Percentiles rank a stretch among this genome's conserved stretches.
phyloP scores from a whole-genome alignment of 495 filamentous ascomycete genomes.

The Chaetomium fimeti region DNA sequence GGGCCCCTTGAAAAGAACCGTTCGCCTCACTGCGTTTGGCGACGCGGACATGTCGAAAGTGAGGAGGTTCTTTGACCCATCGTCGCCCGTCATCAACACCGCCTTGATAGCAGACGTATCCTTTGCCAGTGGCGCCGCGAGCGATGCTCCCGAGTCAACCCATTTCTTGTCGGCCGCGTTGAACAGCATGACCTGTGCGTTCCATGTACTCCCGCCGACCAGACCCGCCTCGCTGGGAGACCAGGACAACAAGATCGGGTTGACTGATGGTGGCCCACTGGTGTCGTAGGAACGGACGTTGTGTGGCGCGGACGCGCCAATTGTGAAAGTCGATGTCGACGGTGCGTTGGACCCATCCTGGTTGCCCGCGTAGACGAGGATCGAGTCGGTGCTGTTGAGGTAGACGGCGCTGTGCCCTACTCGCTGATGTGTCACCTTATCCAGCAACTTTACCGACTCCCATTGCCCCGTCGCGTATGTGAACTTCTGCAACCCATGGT shows the following conservation, averaged over 20 bases:
- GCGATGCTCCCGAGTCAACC: conserved; percentile 58
- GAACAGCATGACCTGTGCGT: conserved; percentile 68
- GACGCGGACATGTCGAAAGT: conserved; percentile 72
- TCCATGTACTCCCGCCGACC: conserved; percentile 68
- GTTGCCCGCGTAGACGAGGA: conserved; percentile 79
- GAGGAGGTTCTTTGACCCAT: conserved; percentile 81
- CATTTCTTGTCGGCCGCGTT: conserved; percentile 50
- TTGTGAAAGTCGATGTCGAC: conserved; percentile 73
- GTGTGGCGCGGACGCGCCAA: conserved; percentile 62
- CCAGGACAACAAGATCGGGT: conserved; percentile 77
- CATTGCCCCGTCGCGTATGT: conserved; percentile 73
- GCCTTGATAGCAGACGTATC: conserved; percentile 54
- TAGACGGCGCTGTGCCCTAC: conserved; percentile 74
- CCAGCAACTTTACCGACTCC: conserved; percentile 60
- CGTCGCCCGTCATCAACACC: conserved; percentile 63
- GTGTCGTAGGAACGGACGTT: conserved; percentile 54
- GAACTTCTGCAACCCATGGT: conserved; percentile 80
- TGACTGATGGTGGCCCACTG: conserved; percentile 58
- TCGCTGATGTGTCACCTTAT: conserved; percentile 62
- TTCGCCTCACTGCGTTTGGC: conserved; percentile 74
- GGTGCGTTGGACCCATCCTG: conserved; percentile 53
- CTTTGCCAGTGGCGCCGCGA: conserved; percentile 58
- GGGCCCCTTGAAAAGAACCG: conserved; percentile 51
- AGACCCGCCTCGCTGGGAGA: conserved; percentile 67
- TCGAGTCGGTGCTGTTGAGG: conserved; percentile 63